Conservation (phyloP, 139 green algal species). For the Haematococcus sp. region DNA sequence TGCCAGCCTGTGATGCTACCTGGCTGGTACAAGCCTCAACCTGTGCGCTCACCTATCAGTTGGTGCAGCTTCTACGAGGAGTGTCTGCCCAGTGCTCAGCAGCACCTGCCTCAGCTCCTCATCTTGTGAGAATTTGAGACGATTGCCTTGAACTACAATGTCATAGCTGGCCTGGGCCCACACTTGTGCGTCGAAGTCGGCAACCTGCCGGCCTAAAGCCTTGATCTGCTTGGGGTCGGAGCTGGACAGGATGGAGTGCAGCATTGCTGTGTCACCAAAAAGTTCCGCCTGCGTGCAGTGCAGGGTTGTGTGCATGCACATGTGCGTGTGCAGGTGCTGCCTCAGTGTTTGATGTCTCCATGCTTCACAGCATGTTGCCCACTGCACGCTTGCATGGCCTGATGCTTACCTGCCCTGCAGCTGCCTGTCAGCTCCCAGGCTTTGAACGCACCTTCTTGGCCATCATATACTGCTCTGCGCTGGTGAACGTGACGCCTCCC, state of each 20-base stretch:
- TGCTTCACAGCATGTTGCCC: too few species aligned
- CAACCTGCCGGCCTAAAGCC: not conserved
- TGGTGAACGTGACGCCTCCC: not conserved
- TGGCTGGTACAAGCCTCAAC: too few species aligned
- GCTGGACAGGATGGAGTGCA: not conserved
- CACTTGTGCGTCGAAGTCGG: not conserved
- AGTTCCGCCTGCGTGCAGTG: not conserved
- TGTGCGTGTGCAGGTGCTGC: too few species aligned
- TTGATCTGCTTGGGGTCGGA: not conserved
- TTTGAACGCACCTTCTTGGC: slow-evolving; percentile 1
- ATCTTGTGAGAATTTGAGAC: not conserved
- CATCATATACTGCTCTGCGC: slow-evolving; percentile 1
- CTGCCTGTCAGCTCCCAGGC: too few species aligned
- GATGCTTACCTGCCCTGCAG: too few species aligned
- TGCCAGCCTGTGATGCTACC: too few species aligned
- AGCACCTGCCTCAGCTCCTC: not conserved
- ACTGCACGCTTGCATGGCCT: too few species aligned
- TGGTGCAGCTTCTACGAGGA: not conserved
- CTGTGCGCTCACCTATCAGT: not conserved
- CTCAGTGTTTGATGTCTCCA: too few species aligned
- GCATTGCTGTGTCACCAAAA: not conserved
- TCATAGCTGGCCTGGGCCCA: not conserved
- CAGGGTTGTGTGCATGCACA: too few species aligned
- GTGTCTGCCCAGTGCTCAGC: not conserved
- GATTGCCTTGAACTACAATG: not conserved